These are phyloP conservation scores for Aspergillus heteromorphus DNA, from an alignment of 495 filamentous ascomycete species.

Conservation along the genomic window DNA sequence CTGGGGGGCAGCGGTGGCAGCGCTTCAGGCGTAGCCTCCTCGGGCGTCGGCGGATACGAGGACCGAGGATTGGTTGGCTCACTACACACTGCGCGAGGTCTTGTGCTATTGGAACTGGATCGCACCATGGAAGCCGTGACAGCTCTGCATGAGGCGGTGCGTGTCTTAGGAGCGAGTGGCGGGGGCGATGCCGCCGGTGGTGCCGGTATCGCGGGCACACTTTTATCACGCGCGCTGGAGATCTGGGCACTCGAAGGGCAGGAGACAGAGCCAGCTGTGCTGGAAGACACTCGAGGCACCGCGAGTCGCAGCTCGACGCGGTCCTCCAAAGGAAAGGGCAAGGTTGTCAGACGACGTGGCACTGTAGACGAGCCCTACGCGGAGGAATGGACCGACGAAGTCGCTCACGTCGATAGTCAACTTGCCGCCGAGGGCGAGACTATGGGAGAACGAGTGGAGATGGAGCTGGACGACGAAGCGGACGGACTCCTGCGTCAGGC, in stretches of 20 bases:
- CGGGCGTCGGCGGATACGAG: conserved; percentile 43
- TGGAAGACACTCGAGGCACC: conserved; percentile 17
- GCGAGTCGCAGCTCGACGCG: conserved; percentile 18
- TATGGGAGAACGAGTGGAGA: conserved; percentile 35
- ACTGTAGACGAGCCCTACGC: conserved; percentile 17
- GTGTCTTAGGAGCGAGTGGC: conserved; percentile 41
- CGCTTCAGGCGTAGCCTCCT: conserved; percentile 27
- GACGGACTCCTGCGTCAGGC: conserved; percentile 33
- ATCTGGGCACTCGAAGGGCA: conserved; percentile 52
- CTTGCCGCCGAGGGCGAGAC: conserved; percentile 8
- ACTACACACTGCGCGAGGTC: conserved; percentile 47
- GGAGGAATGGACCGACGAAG: conserved; percentile 37
- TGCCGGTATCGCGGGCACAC: conserved; percentile 68
- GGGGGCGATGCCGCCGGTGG: conserved; percentile 55
- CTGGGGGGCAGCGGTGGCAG: conserved; percentile 35
- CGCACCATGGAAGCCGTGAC: conserved; percentile 63
- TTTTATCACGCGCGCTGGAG: conserved; percentile 68
- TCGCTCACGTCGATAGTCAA: conserved; percentile 22
- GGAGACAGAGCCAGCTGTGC: conserved; percentile 17
- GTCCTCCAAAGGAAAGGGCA: conserved; percentile 25
- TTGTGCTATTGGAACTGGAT: conserved; percentile 66
- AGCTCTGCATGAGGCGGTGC: conserved; percentile 65
- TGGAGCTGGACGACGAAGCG: conserved; percentile 40
- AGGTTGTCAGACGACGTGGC: conserved; percentile 19
- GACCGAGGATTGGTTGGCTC: conserved; percentile 42